Base-by-base conservation (phyloP, 2,329 filamentous ascomycete genomes). In the Aureobasidium sp. region DNA sequence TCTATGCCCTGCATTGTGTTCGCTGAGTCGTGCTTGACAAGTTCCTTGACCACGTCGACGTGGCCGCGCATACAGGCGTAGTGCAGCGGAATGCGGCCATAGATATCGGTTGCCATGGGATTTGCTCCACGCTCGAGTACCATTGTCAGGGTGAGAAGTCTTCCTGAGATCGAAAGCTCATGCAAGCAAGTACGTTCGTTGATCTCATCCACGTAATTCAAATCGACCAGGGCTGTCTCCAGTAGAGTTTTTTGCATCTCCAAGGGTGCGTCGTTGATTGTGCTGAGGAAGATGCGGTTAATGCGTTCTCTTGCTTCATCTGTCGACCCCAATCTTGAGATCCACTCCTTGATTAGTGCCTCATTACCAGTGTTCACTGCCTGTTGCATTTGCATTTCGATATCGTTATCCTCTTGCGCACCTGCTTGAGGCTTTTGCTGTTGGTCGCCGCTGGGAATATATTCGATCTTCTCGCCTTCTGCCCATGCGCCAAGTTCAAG, bases 151-250 rank as follows among this genome's bases (percentile, higher is more conserved):
- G 97, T 89, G 67, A 89, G 87, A 10, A 83, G 77, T 69, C 92
- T 92, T 23, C 92, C 92, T 64, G 95, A 96, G 58, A 97, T 97
- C 0, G 92, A 88, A n/a, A 94, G 90, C 76, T 97, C 94, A 69
- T 99, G 94, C 51, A 99, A 80, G 71, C 92, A 96, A 70, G 97
- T 99, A 44, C 94, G 84, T 77, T 97, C 93, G 70, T 97, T 99
- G 74, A 99, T 97, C 70, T 97, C 92, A 72, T 99, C 94, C 69
- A 96, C 91, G 0, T 91, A 94, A 70, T 91, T 87, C n/a, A 97
- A 82, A 73, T 97, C 88, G 37, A 99, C 90, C 27, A 94, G 78
- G 0, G 85, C 85, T 2, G 92, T 96, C 53, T 89, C 86, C 29
- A 97, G 79, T 29, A 99, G 82, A 6, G 90, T 79, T 63, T 85